Evolutionary conservation across 441 rosid species (phyloP), one percentile per base, ranked within the genome.

Genomic region (Populus hybrid): DNA sequence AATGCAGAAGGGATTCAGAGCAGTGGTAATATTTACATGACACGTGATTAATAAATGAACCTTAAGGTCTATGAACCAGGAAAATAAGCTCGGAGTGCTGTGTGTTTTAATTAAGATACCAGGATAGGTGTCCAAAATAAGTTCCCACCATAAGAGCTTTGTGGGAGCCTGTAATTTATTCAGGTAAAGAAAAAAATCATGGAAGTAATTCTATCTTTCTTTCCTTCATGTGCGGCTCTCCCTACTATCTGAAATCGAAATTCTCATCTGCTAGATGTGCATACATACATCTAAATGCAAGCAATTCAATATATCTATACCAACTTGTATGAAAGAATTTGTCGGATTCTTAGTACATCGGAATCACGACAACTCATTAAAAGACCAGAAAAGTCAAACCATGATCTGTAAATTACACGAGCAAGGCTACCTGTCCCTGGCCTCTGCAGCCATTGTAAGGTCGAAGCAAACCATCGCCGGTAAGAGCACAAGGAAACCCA

Each of bases 371-470:
- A 34, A 20, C 38, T 35, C 40, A 32, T 68, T n/a, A 67, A 46
- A 65, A 5, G 2, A 73, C 42, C 11, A 32, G 50, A 16, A 26
- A 73, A 67, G 65, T 8, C 40, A 57, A 38, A 20, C 50, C 12
- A 9, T 42, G 61, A 59, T n/a, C 16, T 24, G 35, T 35, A 8
- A 67, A 54, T 65, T 38, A 35, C 30, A 72, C 18, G 21, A 46
- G 50, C 9, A 73, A 20, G 72, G 34, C 30, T 89, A 97, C 99
- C 97, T 93, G 99, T 69, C 99, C 99, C 57, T 91, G 88, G 76
- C 97, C 94, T 88, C 89, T 92, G 84, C 91, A 93, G 67, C 91
- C 95, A 67, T 92, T 86, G 76, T 91, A 97, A 76, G 98, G 99
- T 70, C 88, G 88, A 82, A 95, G 94, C 91, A 97, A 86, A 88